These are phyloP conservation scores for Sporothrix pseudoabietina DNA, from an alignment of 2,329 filamentous ascomycete species.

Conservation along the genomic window DNA sequence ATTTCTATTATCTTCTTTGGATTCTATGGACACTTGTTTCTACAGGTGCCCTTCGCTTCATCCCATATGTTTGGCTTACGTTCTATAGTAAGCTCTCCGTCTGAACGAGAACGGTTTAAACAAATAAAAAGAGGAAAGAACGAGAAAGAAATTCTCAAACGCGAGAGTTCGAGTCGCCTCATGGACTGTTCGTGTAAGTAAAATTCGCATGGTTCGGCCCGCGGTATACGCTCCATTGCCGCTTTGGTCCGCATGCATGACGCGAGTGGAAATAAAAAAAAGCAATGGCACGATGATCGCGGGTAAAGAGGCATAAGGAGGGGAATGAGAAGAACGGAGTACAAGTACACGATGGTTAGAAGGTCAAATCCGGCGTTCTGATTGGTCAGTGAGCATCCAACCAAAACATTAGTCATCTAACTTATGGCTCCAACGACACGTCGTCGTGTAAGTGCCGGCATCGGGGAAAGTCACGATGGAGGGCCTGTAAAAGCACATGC, in stretches of 20 bases:
- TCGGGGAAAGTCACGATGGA: neutral
- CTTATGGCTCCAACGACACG: neutral
- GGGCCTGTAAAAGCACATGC: neutral
- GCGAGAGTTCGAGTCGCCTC: neutral
- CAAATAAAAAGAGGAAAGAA: too few relatives aligned
- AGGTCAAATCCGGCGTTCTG: neutral
- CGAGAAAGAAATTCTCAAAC: too few relatives aligned
- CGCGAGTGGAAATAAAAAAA: neutral
- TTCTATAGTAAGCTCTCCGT: neutral
- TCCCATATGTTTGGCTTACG: neutral
- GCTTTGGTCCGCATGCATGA: neutral
- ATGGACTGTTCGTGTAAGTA: too few relatives aligned
- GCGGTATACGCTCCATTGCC: neutral
- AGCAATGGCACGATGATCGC: neutral
- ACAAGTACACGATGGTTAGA: neutral
- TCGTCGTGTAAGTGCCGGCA: neutral
- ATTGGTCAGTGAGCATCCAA: neutral
- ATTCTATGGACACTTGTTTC: neutral
- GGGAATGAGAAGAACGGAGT: neutral
- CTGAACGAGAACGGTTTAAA: neutral
- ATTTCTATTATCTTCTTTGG: neutral
- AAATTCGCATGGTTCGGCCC: neutral
- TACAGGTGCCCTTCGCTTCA: neutral
- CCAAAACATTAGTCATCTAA: neutral
- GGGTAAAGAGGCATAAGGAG: neutral